Conservation (phyloP, 2,329 filamentous ascomycete species). For the Neonectria ditissima region DNA sequence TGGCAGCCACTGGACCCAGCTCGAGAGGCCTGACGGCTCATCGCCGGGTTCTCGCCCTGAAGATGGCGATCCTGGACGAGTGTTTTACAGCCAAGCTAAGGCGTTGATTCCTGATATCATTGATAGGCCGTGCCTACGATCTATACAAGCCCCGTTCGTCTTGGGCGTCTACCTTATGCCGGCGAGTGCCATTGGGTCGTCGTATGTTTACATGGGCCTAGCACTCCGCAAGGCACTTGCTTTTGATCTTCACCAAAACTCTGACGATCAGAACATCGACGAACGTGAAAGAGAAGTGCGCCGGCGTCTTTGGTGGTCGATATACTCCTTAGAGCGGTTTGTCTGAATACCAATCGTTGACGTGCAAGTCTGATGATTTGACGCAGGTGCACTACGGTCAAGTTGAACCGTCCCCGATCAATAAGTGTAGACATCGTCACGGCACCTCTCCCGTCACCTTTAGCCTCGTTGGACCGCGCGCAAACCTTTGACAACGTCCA, state of each 20-base stretch:
- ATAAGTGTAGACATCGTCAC: constrained; percentile 41
- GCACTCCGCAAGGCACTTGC: constrained; percentile 46
- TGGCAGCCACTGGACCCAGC: constrained; percentile 50
- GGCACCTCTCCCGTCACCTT: constrained; percentile 31
- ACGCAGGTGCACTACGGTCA: constrained; percentile 39
- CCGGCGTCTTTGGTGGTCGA: constrained; percentile 46
- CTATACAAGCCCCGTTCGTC: constrained; percentile 49
- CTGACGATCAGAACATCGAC: constrained; percentile 39
- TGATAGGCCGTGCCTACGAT: constrained; percentile 47
- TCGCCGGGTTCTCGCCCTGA: constrained; percentile 4
- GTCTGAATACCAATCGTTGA: background rate
- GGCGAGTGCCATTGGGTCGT: constrained; percentile 49
- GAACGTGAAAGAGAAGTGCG: constrained; percentile 41
- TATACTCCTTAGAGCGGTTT: constrained; percentile 47
- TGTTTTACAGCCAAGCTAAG: constrained; percentile 48
- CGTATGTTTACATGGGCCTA: constrained; percentile 48
- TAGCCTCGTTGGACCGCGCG: constrained; percentile 30
- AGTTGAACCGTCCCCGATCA: constrained; percentile 43
- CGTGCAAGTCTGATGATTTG: background rate
- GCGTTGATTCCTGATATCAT: constrained; percentile 49
- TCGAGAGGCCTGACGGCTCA: constrained; percentile 42
- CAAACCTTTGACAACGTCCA: constrained; percentile 50
- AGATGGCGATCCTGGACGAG: constrained; percentile 43
- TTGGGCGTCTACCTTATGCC: constrained; percentile 52
- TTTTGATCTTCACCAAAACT: constrained; percentile 44